Percentiles rank a stretch among this genome's conserved stretches.
phyloP scores from a whole-genome alignment of 331 rosid species.

The Acacia pycnantha region DNA sequence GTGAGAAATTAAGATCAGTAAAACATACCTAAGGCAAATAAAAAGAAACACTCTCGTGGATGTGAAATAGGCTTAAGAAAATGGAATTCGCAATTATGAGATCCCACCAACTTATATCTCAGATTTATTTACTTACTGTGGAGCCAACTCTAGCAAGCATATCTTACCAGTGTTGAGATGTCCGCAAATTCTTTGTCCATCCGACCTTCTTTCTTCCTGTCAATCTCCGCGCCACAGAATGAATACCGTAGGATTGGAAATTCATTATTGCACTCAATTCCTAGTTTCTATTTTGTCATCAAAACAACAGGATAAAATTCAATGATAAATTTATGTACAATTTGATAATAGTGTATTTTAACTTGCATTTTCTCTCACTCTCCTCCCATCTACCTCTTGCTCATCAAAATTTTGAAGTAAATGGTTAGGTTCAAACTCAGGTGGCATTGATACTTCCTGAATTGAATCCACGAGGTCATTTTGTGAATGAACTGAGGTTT shows the following conservation, averaged over 20 bases:
- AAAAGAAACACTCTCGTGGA: neutral
- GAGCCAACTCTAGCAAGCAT: neutral
- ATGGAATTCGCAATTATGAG: neutral
- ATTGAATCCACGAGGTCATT: slow-evolving; percentile 10
- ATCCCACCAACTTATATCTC: neutral
- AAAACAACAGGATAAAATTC: slow-evolving; percentile 7
- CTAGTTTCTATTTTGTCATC: neutral
- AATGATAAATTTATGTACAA: slow-evolving; percentile 1
- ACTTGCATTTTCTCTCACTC: neutral
- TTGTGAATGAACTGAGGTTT: slow-evolving; percentile 12
- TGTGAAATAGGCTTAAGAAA: neutral
- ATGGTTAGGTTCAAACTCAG: neutral
- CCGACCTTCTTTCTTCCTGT: neutral
- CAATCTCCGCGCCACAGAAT: neutral
- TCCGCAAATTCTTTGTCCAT: neutral
- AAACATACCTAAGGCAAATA: neutral
- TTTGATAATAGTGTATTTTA: neutral
- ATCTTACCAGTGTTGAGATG: neutral
- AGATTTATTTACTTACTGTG: neutral
- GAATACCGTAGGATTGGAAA: neutral
- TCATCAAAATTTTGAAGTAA: neutral
- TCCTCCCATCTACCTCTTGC: neutral
- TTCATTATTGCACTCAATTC: neutral
- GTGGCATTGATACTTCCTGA: slow-evolving; percentile 7
- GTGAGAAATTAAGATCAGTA: neutral